Evolutionary conservation across 306 rosid species (phyloP).

Genomic region (Lablab purpureus): DNA sequence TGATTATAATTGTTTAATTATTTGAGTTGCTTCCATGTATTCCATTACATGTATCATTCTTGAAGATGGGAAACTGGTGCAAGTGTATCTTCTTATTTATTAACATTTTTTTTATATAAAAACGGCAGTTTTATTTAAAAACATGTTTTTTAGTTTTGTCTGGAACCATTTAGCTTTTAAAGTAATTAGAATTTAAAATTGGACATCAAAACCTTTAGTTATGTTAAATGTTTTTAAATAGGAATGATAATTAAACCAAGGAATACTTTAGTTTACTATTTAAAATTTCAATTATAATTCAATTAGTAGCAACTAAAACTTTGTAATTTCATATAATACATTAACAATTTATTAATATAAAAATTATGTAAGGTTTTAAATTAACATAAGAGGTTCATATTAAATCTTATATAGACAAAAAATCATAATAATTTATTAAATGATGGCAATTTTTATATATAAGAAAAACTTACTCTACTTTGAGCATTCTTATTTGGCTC

Average conservation of each 20-base stretch:
- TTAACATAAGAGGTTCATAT: no score
- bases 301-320: no score
- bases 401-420: no score
- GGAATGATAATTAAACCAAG: background rate
- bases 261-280: no score
- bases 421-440: no score
- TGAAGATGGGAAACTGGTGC: background rate
- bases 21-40: background rate
- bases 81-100: background rate
- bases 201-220: no score
- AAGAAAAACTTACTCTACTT: background rate
- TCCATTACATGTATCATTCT: slow-evolving; percentile 2
- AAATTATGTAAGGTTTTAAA: background rate
- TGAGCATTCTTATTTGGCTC: no score
- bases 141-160: background rate
- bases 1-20: background rate
- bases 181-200: background rate
- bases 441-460: no score
- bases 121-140: background rate
- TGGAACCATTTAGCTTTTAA: background rate
- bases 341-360: no score
- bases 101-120: background rate
- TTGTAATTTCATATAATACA: no score
- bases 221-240: no score
- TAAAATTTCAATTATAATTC: no score